Evolutionary conservation across 768 basidiomycete genomes (phyloP).

Genomic region (Lentinula sp.): DNA sequence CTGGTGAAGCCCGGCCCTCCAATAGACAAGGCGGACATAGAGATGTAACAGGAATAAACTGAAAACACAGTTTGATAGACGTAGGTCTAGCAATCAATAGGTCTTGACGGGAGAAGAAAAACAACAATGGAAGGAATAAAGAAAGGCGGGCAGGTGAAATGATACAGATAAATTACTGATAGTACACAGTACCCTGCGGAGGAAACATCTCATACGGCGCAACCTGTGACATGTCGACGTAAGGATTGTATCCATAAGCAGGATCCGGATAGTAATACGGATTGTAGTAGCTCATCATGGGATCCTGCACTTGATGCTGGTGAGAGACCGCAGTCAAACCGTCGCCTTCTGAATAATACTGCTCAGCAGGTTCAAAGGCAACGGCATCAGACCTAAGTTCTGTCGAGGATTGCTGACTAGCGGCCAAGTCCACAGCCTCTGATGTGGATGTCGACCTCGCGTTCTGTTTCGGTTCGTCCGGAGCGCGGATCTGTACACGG

Average conservation of each 20-base stretch:
- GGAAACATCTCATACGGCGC: slow-evolving; percentile 67
- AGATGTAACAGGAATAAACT: background rate
- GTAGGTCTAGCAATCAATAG: background rate
- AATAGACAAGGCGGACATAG: background rate
- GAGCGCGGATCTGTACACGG: slow-evolving; percentile 72
- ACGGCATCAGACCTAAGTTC: slow-evolving; percentile 18
- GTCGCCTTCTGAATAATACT: slow-evolving; percentile 19
- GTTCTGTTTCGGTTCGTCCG: slow-evolving; percentile 24
- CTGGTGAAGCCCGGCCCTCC: background rate
- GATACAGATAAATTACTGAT: slow-evolving; percentile 33
- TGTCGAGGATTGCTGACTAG: slow-evolving; percentile 20
- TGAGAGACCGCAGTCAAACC: slow-evolving; percentile 13
- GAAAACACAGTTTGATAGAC: background rate
- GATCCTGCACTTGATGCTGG: slow-evolving; percentile 21
- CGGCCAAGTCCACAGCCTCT: slow-evolving; percentile 23
- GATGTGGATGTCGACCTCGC: slow-evolving; percentile 25
- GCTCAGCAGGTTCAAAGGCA: slow-evolving; percentile 11
- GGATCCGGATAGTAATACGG: slow-evolving; percentile 67
- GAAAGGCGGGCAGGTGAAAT: slow-evolving; percentile 7
- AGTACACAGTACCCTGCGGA: slow-evolving; percentile 52
- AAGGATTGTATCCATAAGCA: slow-evolving; percentile 56
- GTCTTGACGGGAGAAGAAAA: background rate
- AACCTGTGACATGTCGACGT: slow-evolving; percentile 62
- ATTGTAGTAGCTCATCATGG: slow-evolving; percentile 57
- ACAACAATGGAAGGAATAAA: background rate